Percentiles rank a stretch among this genome's conserved stretches.
Evolutionary conservation across 208 protist genomes (phyloP).

Genomic region (Wallacemonas collosoma): DNA sequence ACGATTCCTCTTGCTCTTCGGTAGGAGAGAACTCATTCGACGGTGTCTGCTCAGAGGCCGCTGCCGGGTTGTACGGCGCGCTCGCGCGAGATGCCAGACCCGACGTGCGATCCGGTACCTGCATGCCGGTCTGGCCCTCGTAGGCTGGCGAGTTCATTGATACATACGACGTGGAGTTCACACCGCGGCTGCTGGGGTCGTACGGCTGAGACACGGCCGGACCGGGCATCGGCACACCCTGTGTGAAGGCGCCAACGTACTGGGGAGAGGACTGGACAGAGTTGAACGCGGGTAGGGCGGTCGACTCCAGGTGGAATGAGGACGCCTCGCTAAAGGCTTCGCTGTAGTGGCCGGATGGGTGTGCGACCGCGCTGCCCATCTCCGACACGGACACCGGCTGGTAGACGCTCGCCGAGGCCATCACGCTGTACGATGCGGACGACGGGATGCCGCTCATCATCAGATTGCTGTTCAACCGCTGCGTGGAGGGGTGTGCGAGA

Average conservation of each 20-base stretch:
- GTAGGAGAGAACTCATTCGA: slow-evolving; percentile 55
- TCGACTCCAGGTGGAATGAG: slow-evolving; percentile 81
- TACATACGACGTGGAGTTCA: slow-evolving; percentile 8
- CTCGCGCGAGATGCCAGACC: slow-evolving; percentile 17
- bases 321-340: slow-evolving; percentile 57
- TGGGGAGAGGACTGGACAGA: neutral
- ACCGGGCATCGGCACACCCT: slow-evolving; percentile 17
- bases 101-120: neutral
- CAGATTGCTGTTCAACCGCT: slow-evolving; percentile 7
- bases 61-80: slow-evolving; percentile 31
- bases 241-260: slow-evolving; percentile 1
- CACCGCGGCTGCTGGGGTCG: slow-evolving; percentile 1
- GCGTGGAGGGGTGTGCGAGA: slow-evolving; percentile 32
- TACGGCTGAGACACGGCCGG: slow-evolving; percentile 27
- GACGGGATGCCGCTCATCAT: slow-evolving; percentile 10
- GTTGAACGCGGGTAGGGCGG: slow-evolving; percentile 20
- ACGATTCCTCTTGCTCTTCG: slow-evolving; percentile 59
- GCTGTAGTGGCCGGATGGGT: slow-evolving; percentile 16
- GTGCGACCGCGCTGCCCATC: slow-evolving; percentile 18
- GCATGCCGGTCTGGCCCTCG: slow-evolving; percentile 14
- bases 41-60: neutral
- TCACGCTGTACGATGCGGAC: slow-evolving; percentile 38
- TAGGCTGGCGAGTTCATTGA: slow-evolving; percentile 28
- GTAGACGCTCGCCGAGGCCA: slow-evolving; percentile 29
- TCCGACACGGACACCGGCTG: slow-evolving; percentile 12